Conservation (phyloP, 2,329 filamentous ascomycete genomes). For the Aspergillus piperis region DNA sequence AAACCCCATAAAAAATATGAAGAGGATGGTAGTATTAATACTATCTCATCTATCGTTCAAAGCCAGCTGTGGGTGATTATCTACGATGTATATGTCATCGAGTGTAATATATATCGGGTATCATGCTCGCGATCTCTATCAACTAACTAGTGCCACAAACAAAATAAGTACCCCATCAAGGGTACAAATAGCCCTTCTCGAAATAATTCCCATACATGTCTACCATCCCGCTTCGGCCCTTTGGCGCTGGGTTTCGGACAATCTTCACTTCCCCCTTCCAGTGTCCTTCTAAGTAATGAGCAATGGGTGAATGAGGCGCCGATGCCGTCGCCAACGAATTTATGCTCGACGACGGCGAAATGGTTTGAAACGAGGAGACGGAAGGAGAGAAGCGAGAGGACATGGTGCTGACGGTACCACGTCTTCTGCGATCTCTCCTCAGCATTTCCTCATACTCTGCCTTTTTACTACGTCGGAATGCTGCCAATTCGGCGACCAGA, state of each 20-base stretch:
- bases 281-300: slow-evolving; percentile 55
- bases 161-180: slow-evolving; percentile 34
- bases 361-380: slow-evolving; percentile 10
- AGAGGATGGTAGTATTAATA: too few species aligned
- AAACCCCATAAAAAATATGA: too few species aligned
- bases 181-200: slow-evolving; percentile 55
- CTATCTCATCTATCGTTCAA: too few species aligned
- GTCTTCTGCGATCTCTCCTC: slow-evolving; percentile 28
- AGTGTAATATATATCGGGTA: neutral
- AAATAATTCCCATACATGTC: slow-evolving; percentile 58
- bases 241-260: slow-evolving; percentile 48
- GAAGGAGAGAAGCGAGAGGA: slow-evolving; percentile 19
- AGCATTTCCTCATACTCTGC: slow-evolving; percentile 47
- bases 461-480: slow-evolving; percentile 57
- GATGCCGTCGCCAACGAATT: slow-evolving; percentile 12
- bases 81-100: too few species aligned
- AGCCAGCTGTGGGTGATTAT: too few species aligned
- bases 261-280: slow-evolving; percentile 63
- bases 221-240: slow-evolving; percentile 47
- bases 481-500: slow-evolving; percentile 55
- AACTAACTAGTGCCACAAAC: neutral
- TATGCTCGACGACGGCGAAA: slow-evolving; percentile 19
- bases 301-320: slow-evolving; percentile 29
- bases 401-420: slow-evolving; percentile 27
- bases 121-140: neutral